phyloP scores from a whole-genome alignment of 768 basidiomycete genomes.

The Boletus tomentosulus region DNA sequence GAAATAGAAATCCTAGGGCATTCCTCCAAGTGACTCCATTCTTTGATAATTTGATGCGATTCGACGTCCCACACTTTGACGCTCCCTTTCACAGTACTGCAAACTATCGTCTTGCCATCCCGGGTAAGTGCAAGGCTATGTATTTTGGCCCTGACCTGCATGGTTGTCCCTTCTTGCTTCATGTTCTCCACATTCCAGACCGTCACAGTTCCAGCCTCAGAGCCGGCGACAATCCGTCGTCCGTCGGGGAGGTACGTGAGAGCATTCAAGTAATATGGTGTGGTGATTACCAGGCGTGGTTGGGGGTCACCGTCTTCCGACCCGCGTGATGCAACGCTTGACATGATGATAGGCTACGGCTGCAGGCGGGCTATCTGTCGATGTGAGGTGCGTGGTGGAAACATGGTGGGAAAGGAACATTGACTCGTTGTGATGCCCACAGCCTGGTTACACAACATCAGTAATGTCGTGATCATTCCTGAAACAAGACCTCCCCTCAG shows the following conservation, averaged over 20 bases:
- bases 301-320: not conserved
- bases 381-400: not conserved
- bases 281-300: not conserved
- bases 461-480: too few species aligned
- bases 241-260: not conserved
- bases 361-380: not conserved
- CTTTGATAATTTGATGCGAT: not conserved
- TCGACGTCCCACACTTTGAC: constrained; percentile 5
- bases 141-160: not conserved
- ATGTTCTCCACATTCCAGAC: not conserved
- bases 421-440: too few species aligned
- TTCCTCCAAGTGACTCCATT: not conserved
- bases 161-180: not conserved
- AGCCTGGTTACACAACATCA: too few species aligned
- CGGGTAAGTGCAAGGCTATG: not conserved
- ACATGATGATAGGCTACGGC: not conserved
- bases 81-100: not conserved
- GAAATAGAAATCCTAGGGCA: not conserved
- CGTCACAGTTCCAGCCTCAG: not conserved
- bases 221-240: not conserved
- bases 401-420: not conserved
- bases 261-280: not conserved
- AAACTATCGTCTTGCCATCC: constrained; percentile 1
- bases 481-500: too few species aligned
- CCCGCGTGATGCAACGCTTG: not conserved